These are phyloP conservation scores for Leccinum proximum DNA, from an alignment of 1,284 basidiomycete species.

Conservation along the genomic window DNA sequence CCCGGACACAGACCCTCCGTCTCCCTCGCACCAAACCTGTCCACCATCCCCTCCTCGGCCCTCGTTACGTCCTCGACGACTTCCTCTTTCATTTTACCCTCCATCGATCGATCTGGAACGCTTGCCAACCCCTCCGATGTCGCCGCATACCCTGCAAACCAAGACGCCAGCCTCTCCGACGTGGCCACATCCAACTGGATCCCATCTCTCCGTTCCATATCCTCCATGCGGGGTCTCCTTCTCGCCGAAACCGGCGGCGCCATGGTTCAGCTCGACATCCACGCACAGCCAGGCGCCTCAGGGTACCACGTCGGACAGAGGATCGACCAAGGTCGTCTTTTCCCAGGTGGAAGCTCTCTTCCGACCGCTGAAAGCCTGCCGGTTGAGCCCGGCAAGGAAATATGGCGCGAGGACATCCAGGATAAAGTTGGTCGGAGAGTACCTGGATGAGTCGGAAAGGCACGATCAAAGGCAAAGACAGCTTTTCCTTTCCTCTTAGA, in stretches of 20 bases:
- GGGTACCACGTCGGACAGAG: conserved; percentile 37
- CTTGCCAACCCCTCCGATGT: conserved; percentile 19
- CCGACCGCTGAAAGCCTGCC: conserved; percentile 6
- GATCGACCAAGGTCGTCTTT: conserved; percentile 32
- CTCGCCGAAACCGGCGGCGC: conserved; percentile 41
- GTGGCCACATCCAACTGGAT: conserved; percentile 13
- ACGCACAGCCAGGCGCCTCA: conserved; percentile 31
- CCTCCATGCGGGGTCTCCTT: conserved; percentile 41
- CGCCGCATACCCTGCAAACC: conserved; percentile 14
- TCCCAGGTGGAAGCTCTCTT: conserved; percentile 27
- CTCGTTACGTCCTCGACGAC: conserved; percentile 24
- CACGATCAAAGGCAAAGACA: conserved; percentile 6
- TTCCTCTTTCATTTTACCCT: conserved; percentile 25
- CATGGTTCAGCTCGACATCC: conserved; percentile 40
- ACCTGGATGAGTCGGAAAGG: conserved; percentile 17
- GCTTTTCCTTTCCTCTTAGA: no score
- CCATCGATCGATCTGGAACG: conserved; percentile 14
- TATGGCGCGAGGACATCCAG: conserved; percentile 20
- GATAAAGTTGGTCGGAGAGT: conserved; percentile 10
- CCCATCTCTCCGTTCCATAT: conserved; percentile 35
- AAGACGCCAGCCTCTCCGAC: not conserved
- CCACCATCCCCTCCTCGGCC: conserved; percentile 27
- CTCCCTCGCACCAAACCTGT: conserved; percentile 21
- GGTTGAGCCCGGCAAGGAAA: conserved; percentile 20
- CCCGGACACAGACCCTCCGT: conserved; percentile 14